Base-by-base conservation (phyloP, 352 stramenopile species). In the Sclerospora graminicola region DNA sequence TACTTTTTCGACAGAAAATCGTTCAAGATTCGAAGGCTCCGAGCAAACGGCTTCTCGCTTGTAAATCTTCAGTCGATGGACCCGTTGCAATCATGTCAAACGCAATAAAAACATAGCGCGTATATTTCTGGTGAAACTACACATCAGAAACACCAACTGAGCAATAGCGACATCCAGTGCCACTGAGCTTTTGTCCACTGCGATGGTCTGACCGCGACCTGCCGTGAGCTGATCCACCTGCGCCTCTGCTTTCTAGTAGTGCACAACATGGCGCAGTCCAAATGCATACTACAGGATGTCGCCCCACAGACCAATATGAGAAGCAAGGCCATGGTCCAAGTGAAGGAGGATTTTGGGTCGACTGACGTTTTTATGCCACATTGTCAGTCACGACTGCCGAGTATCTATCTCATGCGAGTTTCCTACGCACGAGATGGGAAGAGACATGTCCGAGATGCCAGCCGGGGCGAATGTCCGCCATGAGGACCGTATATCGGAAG, bases 71-170 rank as follows among this genome's bases (percentile, higher is more conserved):
- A n/a, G 60, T 52, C 1, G 70, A 81, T 13, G 73, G 59, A 2
- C 81, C 81, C 0, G 75, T 86, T 16, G 79, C 79, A 24, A 95
- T 87, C 42, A 95, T 91, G 47, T 95, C 84, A 42, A 95, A 95
- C 4, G 67, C 82, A 63, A 95, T 92, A 38, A 94, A 95, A 34
- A 93, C 76, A 49, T 78, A 89, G 5, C 77, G 71, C 54, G 84
- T 85, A 13, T 84, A 68, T 21, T 81, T 84, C 28, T 87, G 74
- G 19, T 89, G 72, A 31, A 90, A 81, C 78, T 89, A 44, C 7
- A 57, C 2, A 40, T 30, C n/a, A 33, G 10, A 41, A 28, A 40
- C 51, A 41, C 42, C 19, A 92, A 92, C 45, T 80, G 61, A 43
- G 76, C 78, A 48, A 92, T 88, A 18, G 81, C 78, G 4, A 63